Base-by-base conservation (phyloP, 768 basidiomycete genomes). In the Lepiota venenata region DNA sequence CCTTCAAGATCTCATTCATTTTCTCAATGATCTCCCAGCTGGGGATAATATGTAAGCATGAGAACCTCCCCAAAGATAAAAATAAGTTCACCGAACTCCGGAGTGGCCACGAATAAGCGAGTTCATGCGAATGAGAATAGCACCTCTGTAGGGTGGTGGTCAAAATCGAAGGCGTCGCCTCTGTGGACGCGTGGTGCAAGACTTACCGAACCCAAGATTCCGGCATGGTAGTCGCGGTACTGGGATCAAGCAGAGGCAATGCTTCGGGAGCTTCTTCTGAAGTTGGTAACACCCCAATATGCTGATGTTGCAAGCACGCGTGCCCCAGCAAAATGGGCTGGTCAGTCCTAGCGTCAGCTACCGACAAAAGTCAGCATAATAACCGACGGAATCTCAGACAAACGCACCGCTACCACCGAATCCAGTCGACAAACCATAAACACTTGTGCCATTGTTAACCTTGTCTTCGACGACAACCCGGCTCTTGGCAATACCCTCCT, bases 381-480 rank as follows among this genome's bases (percentile, higher is more conserved):
- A 57, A 38, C 5, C 25, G 25, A 54, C 39, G 55, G 50, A 35
- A 22, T 44, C 29, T 53, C 53, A 51, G 25, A 40, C 53, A 11
- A 49, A 67, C 74, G 37, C 56, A 74, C 87, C 85, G 62, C 84
- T 86, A 4, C 88, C 88, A 39, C 88, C 87, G 60, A 87, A 89
- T 32, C 88, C 88, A 4, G 88, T 89, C 45, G 86, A 88, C 32
- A 93, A 76, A 4, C 91, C 91, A 63, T 93, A 93, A 16, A 93
- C 80, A 59, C 87, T 88, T 27, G 83, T 79, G 14, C 83, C 81
- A 6, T 73, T 74, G 25, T 75, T 80, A 15, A 92, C 82, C 67
- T 91, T 91, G 63, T 78, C 75, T 1, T 81, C 70, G 35, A 91
- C 87, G 62, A 88, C 83, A 44, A 77, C 71, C 16, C 88, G 82